Conservation (phyloP, 345 rosid species). For the Arabidopsis thaliana region TAIR10.1 NC_003070.9:11673001-11673500, state of each 20-base stretch:
- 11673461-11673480: conserved; percentile 53
- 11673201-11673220: conserved; percentile 45
- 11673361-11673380: conserved; percentile 70
- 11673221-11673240: conserved; percentile 28
- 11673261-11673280: background rate
- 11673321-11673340: conserved; percentile 60
- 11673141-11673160: conserved; percentile 32
- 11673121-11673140: background rate
- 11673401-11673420: conserved; percentile 66
- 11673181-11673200: conserved; percentile 26
- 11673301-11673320: background rate
- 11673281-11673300: conserved; percentile 48
- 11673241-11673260: background rate
- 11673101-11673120: conserved; percentile 21
- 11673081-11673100: conserved; percentile 12
- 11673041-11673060: background rate
- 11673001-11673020: conserved; percentile 36
- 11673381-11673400: conserved; percentile 56
- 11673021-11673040: conserved; percentile 21
- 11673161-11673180: conserved; percentile 35
- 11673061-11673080: conserved; percentile 10
- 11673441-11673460: conserved; percentile 75
- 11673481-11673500: conserved; percentile 44
- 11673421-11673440: conserved; percentile 87
- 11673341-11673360: conserved; percentile 75